These are phyloP conservation scores for Exophiala oligosperma DNA, from an alignment of 2,329 filamentous ascomycete genomes.

Conservation along the genomic window DNA sequence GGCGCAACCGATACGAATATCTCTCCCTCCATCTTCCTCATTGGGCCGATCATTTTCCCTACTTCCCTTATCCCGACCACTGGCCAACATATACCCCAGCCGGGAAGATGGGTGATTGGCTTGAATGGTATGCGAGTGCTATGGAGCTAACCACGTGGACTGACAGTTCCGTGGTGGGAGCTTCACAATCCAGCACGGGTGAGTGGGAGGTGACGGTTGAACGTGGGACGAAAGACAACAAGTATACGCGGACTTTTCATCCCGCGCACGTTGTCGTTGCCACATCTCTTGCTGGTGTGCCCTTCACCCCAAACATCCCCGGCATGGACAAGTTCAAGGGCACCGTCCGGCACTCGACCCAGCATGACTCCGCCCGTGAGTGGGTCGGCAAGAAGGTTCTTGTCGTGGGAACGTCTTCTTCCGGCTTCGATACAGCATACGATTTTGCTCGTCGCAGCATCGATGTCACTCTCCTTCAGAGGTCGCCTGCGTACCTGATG, in stretches of 20 bases:
- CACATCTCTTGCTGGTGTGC: background rate
- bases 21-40: slow-evolving; percentile 68
- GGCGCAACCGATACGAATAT: slow-evolving; percentile 53
- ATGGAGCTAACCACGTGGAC: slow-evolving; percentile 69
- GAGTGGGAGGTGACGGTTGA: slow-evolving; percentile 41
- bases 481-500: slow-evolving; percentile 49
- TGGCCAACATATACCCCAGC: slow-evolving; percentile 72
- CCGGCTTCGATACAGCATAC: background rate
- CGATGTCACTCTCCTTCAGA: background rate
- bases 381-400: slow-evolving; percentile 1
- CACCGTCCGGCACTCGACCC: background rate
- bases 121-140: slow-evolving; percentile 62
- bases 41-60: slow-evolving; percentile 54
- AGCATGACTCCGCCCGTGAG: background rate
- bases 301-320: background rate
- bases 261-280: background rate
- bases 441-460: background rate
- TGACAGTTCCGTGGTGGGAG: slow-evolving; percentile 47
- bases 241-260: background rate
- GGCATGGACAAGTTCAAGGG: background rate
- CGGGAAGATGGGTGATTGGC: slow-evolving; percentile 68
- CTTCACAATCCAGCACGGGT: slow-evolving; percentile 39
- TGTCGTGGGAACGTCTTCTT: background rate
- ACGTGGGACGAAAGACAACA: slow-evolving; percentile 1
- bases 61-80: slow-evolving; percentile 61